Evolutionary conservation across 805 yeast species (phyloP), one percentile per base, ranked within the genome.

Genomic region (Saturnispora galanensis): DNA sequence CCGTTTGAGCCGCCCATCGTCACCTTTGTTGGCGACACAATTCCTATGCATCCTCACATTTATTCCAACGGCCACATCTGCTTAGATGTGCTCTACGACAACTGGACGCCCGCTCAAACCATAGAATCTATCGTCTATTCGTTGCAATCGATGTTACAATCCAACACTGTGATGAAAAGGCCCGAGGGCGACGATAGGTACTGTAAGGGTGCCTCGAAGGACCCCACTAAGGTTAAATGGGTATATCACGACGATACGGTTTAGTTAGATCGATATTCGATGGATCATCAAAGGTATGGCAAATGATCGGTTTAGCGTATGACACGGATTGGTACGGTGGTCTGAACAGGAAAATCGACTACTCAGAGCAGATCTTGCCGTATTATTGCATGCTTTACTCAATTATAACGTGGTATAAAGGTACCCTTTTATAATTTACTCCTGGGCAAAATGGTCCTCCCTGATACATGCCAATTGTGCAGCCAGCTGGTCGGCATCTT

Each of bases 1-100:
- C 52, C 52, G 5, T 49, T 49, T 18, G 12, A 30, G 4, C 47
- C 50, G 2, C 52, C 52, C 3, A 31, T 33, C 4, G 46, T 49
- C 1, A 21, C 30, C 2, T 49, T 49, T 21, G 35, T 45, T 1
- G 52, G 52, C 2, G 17, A 37, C 2, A 50, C 48, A 41, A 71
- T 82, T 3, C 90, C 90, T 1, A 52, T 80, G 3, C 88, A 82
- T 55, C 90, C 90, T 0, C 90, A 82, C 55, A 68, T 82, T 3
- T 82, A 82, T 55, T 71, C 81, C 30, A 83, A 83, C 54, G 90
- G 89, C 1, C 89, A 83, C 53, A 82, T 82, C n/a, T 82, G 90
- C 56, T 63, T 82, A 16, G 77, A 82, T 53, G 61, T 83, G 1
- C 60, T 82, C 32, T 86, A 83, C 2, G 70, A 69, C 15, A 81